These are phyloP conservation scores for Fusarium pininemorale DNA, from an alignment of 2,329 filamentous ascomycete species.

Conservation along the genomic window DNA sequence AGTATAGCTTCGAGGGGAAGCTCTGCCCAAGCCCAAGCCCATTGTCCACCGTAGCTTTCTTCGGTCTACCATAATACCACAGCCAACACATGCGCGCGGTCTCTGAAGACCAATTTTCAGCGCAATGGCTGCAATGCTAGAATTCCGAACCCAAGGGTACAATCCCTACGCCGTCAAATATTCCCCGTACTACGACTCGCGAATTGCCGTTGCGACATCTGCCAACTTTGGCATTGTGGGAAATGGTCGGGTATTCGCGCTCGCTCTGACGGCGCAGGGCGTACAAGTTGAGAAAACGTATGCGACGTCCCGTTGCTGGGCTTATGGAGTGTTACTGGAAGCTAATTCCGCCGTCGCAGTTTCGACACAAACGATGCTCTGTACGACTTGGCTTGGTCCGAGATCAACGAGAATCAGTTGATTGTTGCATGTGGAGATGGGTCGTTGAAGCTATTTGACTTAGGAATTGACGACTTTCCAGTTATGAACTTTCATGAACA, in stretches of 20 bases:
- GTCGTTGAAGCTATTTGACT: slow-evolving; percentile 92
- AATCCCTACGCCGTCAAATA: slow-evolving; percentile 98
- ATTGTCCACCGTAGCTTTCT: slow-evolving; percentile 15
- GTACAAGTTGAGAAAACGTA: slow-evolving; percentile 86
- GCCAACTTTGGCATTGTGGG: slow-evolving; percentile 97
- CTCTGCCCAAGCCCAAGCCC: neutral
- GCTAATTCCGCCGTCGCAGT: slow-evolving; percentile 53
- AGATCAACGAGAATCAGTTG: slow-evolving; percentile 95
- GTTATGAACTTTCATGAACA: slow-evolving; percentile 94
- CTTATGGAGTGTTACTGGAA: neutral
- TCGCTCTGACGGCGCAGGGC: slow-evolving; percentile 83
- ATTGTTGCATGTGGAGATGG: slow-evolving; percentile 91
- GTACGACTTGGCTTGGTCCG: slow-evolving; percentile 95
- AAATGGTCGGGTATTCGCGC: slow-evolving; percentile 88
- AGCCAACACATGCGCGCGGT: slow-evolving; percentile 31
- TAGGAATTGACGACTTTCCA: slow-evolving; percentile 82
- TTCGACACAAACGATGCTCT: slow-evolving; percentile 98
- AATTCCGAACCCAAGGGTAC: slow-evolving; percentile 92
- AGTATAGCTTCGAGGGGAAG: slow-evolving; percentile 26
- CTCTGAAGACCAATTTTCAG: slow-evolving; percentile 6
- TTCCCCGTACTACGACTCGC: slow-evolving; percentile 96
- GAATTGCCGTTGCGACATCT: slow-evolving; percentile 88
- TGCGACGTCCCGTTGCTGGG: slow-evolving; percentile 30
- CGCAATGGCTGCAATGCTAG: slow-evolving; percentile 76
- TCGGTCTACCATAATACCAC: slow-evolving; percentile 20